phyloP scores from a whole-genome alignment of 768 basidiomycete species.

The Tylopilus intermedius region DNA sequence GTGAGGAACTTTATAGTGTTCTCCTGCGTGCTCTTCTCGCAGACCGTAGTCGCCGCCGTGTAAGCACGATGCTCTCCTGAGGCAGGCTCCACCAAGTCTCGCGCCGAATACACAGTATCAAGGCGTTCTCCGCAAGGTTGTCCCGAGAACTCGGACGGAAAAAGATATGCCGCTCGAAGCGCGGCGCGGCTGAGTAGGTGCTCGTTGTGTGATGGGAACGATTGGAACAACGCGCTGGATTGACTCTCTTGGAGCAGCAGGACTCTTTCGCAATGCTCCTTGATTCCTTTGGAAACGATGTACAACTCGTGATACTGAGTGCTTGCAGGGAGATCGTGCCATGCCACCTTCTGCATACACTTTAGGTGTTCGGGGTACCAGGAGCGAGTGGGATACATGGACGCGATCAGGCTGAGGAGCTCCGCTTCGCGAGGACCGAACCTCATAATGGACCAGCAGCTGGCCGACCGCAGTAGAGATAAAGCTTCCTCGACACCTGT shows the following conservation, averaged over 20 bases:
- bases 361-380: constrained; percentile 34
- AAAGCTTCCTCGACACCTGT: constrained; percentile 44
- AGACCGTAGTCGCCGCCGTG: constrained; percentile 7
- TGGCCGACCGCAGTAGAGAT: constrained; percentile 33
- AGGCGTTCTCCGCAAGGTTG: neutral
- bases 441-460: constrained; percentile 38
- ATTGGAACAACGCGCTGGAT: neutral
- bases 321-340: constrained; percentile 10
- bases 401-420: constrained; percentile 32
- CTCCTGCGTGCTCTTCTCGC: neutral
- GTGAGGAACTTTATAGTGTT: neutral
- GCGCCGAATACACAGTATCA: constrained; percentile 12
- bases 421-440: constrained; percentile 27
- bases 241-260: constrained; percentile 10
- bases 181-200: constrained; percentile 20
- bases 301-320: constrained; percentile 30
- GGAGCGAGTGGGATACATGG: constrained; percentile 32
- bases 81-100: constrained; percentile 1
- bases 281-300: constrained; percentile 20
- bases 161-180: constrained; percentile 11
- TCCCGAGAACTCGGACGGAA: constrained; percentile 9
- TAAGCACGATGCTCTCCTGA: constrained; percentile 17
- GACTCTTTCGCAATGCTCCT: constrained; percentile 23
- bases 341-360: constrained; percentile 13
- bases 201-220: constrained; percentile 6